Evolutionary conservation across 176 grass and related monocot genomes (phyloP).

Genomic region (Alopecurus myosuroides): DNA sequence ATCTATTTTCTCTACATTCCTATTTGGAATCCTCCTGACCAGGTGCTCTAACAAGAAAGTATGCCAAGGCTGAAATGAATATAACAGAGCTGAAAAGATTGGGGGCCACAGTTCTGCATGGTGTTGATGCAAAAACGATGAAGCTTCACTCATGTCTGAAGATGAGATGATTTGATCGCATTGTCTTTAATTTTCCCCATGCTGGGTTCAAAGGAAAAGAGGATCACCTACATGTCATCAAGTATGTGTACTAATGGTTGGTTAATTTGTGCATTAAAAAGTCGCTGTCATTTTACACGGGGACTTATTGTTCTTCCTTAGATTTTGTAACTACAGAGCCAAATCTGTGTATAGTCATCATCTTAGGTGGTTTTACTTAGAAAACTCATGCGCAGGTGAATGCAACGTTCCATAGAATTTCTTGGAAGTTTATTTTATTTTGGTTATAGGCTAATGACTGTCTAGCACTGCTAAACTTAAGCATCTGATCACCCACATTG

Average conservation of each 20-base stretch:
- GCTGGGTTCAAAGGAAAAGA: conserved; percentile 61
- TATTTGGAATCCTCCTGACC: not conserved
- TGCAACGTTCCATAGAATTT: not conserved
- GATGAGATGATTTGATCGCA: conserved; percentile 44
- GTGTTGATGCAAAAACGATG: conserved; percentile 33
- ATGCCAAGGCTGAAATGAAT: conserved; percentile 43
- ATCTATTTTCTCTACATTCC: not conserved
- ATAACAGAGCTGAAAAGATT: conserved; percentile 25
- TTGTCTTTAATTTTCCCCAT: conserved; percentile 76
- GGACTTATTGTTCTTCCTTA: not conserved
- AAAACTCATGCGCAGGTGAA: not conserved
- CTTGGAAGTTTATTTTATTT: not conserved
- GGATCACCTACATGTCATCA: conserved; percentile 22
- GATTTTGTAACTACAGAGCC: not conserved
- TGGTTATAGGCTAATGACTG: not conserved
- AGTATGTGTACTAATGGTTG: conserved; percentile 32
- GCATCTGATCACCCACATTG: not conserved
- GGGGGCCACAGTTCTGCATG: conserved; percentile 35
- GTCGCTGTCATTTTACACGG: not conserved
- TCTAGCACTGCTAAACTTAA: not conserved
- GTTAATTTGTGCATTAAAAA: not conserved
- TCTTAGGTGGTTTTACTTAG: not conserved
- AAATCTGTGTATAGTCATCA: not conserved
- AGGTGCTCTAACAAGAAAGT: conserved; percentile 35
- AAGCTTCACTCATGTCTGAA: conserved; percentile 40